phyloP scores from a whole-genome alignment of 495 filamentous ascomycete species.

The Friedmanniomyces simplex region DNA sequence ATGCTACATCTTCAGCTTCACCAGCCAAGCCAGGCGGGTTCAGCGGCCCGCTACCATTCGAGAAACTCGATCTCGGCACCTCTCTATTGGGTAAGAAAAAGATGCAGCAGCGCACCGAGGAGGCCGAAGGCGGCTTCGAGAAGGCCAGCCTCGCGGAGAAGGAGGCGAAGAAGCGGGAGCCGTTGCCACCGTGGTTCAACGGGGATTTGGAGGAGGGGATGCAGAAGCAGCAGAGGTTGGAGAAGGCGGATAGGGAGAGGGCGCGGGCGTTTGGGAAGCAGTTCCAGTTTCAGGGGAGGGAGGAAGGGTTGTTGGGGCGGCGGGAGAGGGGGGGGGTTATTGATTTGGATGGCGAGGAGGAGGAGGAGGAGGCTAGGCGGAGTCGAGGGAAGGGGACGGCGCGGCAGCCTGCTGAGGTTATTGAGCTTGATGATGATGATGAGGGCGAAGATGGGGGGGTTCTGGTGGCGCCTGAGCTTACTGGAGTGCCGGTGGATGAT shows the following conservation, averaged over 20 bases:
- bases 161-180: slow-evolving; percentile 35
- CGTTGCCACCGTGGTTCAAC: slow-evolving; percentile 82
- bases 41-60: slow-evolving; percentile 78
- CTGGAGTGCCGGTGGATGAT: slow-evolving; percentile 17
- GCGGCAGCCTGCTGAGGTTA: slow-evolving; percentile 20
- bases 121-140: slow-evolving; percentile 60
- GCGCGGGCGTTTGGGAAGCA: slow-evolving; percentile 21
- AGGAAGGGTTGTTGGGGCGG: slow-evolving; percentile 34
- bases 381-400: not conserved
- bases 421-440: slow-evolving; percentile 29
- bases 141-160: slow-evolving; percentile 31
- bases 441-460: slow-evolving; percentile 17
- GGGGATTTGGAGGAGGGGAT: slow-evolving; percentile 32
- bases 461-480: not conserved
- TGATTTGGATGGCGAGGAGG: slow-evolving; percentile 30
- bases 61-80: slow-evolving; percentile 63
- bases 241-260: slow-evolving; percentile 24
- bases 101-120: slow-evolving; percentile 35
- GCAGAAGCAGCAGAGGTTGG: slow-evolving; percentile 29
- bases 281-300: slow-evolving; percentile 26
- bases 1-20: not conserved
- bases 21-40: slow-evolving; percentile 41
- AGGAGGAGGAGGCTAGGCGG: slow-evolving; percentile 1
- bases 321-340: slow-evolving; percentile 26
- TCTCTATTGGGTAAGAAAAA: slow-evolving; percentile 46